Evolutionary conservation across 1,139 yeast species (phyloP), one percentile per base, ranked within the genome.

Genomic region (Yamadazyma taylorii): DNA sequence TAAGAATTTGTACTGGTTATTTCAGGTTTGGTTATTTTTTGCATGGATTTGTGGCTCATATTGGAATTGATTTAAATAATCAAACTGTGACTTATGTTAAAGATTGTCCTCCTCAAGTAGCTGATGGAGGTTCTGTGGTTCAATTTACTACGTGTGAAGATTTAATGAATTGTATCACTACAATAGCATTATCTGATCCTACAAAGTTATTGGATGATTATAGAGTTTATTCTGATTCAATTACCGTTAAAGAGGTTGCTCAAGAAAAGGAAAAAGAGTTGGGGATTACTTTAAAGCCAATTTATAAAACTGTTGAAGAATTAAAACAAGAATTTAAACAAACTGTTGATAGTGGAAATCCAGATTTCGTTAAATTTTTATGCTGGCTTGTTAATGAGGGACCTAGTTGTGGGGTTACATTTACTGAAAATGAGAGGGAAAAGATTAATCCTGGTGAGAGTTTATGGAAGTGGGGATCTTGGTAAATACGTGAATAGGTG

Each of bases 361-460:
- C 39, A 3, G 33, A 36, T 14, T 32, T 35, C 5, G 59, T 58
- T 35, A 48, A 50, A 36, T 66, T 69, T 47, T 31, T 58, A 2
- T 54, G 43, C 41, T 70, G 10, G 4, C 7, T 55, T 66, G 21
- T 63, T 23, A 13, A 17, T 16, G 3, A 55, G 38, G 74, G 75
- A 34, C 53, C 52, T 29, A 75, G 64, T 36, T 52, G 63, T 21
- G 78, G 77, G 40, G 36, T 60, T 17, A 48, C 55, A 31, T 65
- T 60, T 43, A 50, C 56, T 25, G 37, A 45, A 10, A 61, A 61
- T 43, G 73, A 75, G 33, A 66, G 69, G 38, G 82, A 79, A 47
- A 47, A 73, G 26, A 65, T 79, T 38, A 79, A 79, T 52, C 84
- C 84, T 2, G 66, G 65, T 15, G 73, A 73, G 53, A 52, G 60